phyloP scores from a whole-genome alignment of 164 flowering plant species.

The Taxillus chinensis region DNA sequence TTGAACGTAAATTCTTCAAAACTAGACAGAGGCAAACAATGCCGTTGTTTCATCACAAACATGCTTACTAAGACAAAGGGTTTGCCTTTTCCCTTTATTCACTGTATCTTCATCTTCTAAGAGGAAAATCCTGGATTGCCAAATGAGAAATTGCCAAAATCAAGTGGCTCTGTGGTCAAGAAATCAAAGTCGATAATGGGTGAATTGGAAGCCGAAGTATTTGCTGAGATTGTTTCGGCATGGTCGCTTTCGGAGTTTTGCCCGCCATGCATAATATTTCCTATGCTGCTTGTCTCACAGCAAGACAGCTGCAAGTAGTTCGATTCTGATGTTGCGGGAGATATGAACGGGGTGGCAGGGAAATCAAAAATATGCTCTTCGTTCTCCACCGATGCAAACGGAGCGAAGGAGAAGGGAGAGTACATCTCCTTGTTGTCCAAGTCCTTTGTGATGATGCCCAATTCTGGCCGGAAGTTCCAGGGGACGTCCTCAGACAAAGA shows the following conservation, averaged over 20 bases:
- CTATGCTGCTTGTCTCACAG: slow-evolving; percentile 23
- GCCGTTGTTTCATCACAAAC: slow-evolving; percentile 8
- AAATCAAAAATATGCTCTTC: slow-evolving; percentile 15
- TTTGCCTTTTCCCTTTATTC: slow-evolving; percentile 4
- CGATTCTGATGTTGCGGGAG: slow-evolving; percentile 60
- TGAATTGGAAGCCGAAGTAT: slow-evolving; percentile 54
- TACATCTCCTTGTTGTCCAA: slow-evolving; percentile 22
- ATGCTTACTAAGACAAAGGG: not conserved
- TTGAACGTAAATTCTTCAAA: slow-evolving; percentile 2
- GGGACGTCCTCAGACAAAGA: slow-evolving; percentile 14
- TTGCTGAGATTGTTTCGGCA: slow-evolving; percentile 49
- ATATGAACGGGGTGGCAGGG: slow-evolving; percentile 23
- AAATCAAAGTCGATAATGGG: slow-evolving; percentile 51
- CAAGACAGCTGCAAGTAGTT: slow-evolving; percentile 36
- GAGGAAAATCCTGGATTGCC: slow-evolving; percentile 31
- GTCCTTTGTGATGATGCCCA: slow-evolving; percentile 29
- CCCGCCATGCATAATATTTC: slow-evolving; percentile 17
- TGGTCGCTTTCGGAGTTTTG: slow-evolving; percentile 37
- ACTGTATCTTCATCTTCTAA: slow-evolving; percentile 5
- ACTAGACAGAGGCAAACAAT: no score
- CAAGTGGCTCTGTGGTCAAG: slow-evolving; percentile 22
- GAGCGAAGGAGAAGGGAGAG: slow-evolving; percentile 29
- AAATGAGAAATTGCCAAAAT: slow-evolving; percentile 40
- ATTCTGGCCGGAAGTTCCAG: slow-evolving; percentile 15
- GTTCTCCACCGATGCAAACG: slow-evolving; percentile 8